Evolutionary conservation across 2,329 filamentous ascomycete genomes (phyloP).

Genomic region (Fusarium transvaalense): DNA sequence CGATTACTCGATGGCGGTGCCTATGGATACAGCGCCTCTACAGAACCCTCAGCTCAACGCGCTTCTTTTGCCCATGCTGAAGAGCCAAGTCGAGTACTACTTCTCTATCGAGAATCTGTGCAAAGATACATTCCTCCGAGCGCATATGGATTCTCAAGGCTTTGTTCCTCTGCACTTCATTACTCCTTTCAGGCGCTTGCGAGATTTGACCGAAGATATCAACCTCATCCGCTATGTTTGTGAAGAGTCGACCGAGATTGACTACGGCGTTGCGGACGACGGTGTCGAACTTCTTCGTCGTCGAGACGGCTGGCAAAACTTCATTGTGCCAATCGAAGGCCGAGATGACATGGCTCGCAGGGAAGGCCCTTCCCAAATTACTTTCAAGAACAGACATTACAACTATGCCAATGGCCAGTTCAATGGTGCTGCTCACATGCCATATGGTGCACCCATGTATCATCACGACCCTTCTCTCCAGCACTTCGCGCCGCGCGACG

Average conservation of each 20-base stretch:
- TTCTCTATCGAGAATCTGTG: constrained; percentile 96
- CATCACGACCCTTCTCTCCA: constrained; percentile 48
- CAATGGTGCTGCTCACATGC: constrained; percentile 50
- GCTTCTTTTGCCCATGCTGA: constrained; percentile 58
- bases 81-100: constrained; percentile 83
- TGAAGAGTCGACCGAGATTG: constrained; percentile 77
- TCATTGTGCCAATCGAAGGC: constrained; percentile 78
- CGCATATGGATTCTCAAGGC: constrained; percentile 94
- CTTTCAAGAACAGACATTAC: constrained; percentile 54
- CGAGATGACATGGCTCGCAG: constrained; percentile 81
- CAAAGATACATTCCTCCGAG: constrained; percentile 90
- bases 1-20: constrained; percentile 56
- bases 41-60: constrained; percentile 67
- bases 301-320: constrained; percentile 81
- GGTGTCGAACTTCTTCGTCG: constrained; percentile 82
- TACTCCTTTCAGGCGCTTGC: constrained; percentile 82
- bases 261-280: constrained; percentile 81
- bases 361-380: constrained; percentile 68
- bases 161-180: constrained; percentile 87
- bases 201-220: constrained; percentile 66
- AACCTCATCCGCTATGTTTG: constrained; percentile 81
- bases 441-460: constrained; percentile 52
- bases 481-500: constrained; percentile 56
- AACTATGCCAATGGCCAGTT: constrained; percentile 48
- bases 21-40: constrained; percentile 55